Conservation (phyloP, 495 filamentous ascomycete genomes). For the Aspergillus asperescens region DNA sequence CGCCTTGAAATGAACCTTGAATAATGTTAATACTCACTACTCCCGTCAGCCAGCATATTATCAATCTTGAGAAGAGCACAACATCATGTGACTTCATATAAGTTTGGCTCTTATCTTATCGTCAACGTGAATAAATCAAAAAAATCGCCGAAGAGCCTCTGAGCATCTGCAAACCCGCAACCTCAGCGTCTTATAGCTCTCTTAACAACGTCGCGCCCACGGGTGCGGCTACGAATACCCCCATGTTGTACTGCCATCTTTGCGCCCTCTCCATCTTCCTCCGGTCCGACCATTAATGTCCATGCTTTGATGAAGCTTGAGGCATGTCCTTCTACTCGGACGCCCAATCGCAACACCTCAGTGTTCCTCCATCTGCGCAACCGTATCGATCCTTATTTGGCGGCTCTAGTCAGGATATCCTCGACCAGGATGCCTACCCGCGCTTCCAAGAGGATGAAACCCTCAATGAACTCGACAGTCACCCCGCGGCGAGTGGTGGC, state of each 20-base stretch:
- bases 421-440: constrained; percentile 1
- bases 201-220: not conserved
- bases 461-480: not conserved
- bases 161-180: not conserved
- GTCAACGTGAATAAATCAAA: not conserved
- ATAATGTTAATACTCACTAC: too few relatives aligned
- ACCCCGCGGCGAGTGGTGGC: not conserved
- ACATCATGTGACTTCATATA: not conserved
- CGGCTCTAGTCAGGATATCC: constrained; percentile 25
- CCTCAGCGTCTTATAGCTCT: not conserved
- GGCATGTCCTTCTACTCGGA: constrained; percentile 37
- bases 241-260: not conserved
- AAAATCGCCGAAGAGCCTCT: not conserved
- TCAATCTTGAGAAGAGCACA: too few relatives aligned
- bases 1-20: too few relatives aligned
- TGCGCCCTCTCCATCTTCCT: not conserved
- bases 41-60: too few relatives aligned
- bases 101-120: constrained; percentile 6
- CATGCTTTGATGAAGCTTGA: not conserved
- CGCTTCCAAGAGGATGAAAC: not conserved
- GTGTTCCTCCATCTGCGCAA: constrained; percentile 34
- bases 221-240: not conserved
- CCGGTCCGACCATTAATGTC: not conserved
- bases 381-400: constrained; percentile 33
- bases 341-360: constrained; percentile 21